Evolutionary conservation across 2,329 filamentous ascomycete genomes (phyloP).

Genomic region (Fusarium mexicanum): DNA sequence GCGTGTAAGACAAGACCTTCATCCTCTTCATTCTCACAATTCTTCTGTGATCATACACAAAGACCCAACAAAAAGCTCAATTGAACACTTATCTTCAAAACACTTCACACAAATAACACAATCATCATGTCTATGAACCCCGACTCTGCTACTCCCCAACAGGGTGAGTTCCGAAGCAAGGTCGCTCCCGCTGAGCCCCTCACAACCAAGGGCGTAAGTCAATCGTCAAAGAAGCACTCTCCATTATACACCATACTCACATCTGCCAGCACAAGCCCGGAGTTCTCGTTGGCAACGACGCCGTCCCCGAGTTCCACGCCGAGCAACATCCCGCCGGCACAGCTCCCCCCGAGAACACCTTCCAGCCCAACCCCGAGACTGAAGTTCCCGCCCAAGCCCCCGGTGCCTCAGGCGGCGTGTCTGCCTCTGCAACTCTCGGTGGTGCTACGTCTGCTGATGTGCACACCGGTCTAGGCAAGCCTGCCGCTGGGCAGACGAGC

Average conservation of each 20-base stretch:
- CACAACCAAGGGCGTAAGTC: slow-evolving; percentile 63
- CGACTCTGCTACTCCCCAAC: slow-evolving; percentile 59
- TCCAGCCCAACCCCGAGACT: slow-evolving; percentile 50
- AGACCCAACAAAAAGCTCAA: background rate
- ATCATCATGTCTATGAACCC: slow-evolving; percentile 60
- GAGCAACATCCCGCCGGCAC: slow-evolving; percentile 69
- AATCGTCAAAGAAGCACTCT: background rate
- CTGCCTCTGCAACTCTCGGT: slow-evolving; percentile 51
- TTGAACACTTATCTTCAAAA: background rate
- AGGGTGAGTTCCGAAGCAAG: slow-evolving; percentile 65
- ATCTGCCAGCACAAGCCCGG: slow-evolving; percentile 70
- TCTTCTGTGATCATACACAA: background rate
- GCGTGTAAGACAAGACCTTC: background rate
- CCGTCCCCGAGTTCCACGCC: slow-evolving; percentile 69
- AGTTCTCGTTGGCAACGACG: slow-evolving; percentile 67
- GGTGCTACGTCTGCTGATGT: slow-evolving; percentile 58
- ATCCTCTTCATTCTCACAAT: background rate
- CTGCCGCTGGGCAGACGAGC: slow-evolving; percentile 54
- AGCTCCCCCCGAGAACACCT: slow-evolving; percentile 61
- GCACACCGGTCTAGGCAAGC: slow-evolving; percentile 55
- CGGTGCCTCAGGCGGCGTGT: slow-evolving; percentile 40
- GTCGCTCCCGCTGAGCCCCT: slow-evolving; percentile 62
- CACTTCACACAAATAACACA: background rate
- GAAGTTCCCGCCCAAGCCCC: slow-evolving; percentile 51
- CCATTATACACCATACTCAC: slow-evolving; percentile 8